Evolutionary conservation across 1,284 basidiomycete species (phyloP).

Genomic region (Sphagnurus paluster): DNA sequence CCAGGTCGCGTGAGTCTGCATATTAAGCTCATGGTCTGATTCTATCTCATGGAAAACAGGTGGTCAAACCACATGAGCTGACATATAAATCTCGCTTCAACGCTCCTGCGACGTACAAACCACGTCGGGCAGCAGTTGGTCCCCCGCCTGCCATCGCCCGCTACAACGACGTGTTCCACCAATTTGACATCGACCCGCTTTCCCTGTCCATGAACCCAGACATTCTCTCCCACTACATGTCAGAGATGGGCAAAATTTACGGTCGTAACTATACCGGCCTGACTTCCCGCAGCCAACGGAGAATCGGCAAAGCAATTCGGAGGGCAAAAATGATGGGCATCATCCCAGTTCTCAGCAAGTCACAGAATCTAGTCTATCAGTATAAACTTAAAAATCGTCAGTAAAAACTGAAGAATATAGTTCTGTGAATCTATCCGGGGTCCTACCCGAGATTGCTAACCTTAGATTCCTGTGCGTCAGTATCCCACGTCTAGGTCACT

Average conservation of each 20-base stretch:
- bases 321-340: constrained; percentile 93
- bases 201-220: constrained; percentile 65
- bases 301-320: constrained; percentile 85
- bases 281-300: constrained; percentile 81
- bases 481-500: constrained; percentile 14
- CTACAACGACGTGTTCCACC: constrained; percentile 65
- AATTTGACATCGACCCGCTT: constrained; percentile 70
- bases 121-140: constrained; percentile 42
- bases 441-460: constrained; percentile 9
- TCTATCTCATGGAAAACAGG: constrained; percentile 28
- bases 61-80: constrained; percentile 47
- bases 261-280: constrained; percentile 71
- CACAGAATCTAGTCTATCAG: constrained; percentile 10
- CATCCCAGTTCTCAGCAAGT: constrained; percentile 66
- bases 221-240: constrained; percentile 70
- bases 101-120: constrained; percentile 15
- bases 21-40: not conserved
- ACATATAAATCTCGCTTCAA: constrained; percentile 38
- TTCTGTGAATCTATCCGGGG: constrained; percentile 10
- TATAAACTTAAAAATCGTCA: not conserved
- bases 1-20: constrained; percentile 20
- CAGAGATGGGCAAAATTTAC: constrained; percentile 86
- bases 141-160: constrained; percentile 52
- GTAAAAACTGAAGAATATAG: constrained; percentile 2
- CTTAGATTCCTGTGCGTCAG: constrained; percentile 2